A percentile compares a stretch with the other conserved stretches of the same genome.
Evolutionary conservation across 306 rosid genomes (phyloP).

Genomic region (Citrullus mucosospermus): DNA sequence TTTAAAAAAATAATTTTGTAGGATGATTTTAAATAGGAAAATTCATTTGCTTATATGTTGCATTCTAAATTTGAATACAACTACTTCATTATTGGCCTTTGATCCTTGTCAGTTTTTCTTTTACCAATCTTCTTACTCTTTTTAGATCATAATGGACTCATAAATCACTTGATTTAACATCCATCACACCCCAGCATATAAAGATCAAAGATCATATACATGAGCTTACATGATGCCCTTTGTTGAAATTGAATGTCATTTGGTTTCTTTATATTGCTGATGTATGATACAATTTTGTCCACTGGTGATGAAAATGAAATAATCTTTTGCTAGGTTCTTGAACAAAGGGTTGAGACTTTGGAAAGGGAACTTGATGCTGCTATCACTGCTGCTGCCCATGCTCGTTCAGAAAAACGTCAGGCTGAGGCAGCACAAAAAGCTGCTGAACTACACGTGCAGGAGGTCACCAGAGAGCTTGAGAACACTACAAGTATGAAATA

Average conservation of each 20-base stretch:
- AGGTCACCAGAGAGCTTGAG: constrained; percentile 79
- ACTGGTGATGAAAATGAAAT: not conserved
- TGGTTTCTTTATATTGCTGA: not conserved
- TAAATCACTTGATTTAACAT: not conserved
- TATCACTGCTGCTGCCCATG: constrained; percentile 70
- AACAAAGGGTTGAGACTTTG: constrained; percentile 70
- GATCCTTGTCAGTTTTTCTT: not conserved
- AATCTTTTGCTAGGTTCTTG: constrained; percentile 37
- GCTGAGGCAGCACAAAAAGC: constrained; percentile 79
- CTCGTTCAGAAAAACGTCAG: constrained; percentile 80
- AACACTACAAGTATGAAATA: constrained; percentile 70
- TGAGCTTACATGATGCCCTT: not conserved
- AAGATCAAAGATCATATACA: not conserved
- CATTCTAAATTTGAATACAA: not conserved
- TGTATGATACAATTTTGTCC: not conserved
- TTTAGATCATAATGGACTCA: not conserved
- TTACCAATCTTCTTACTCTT: not conserved
- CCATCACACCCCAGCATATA: not conserved
- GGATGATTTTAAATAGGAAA: not conserved
- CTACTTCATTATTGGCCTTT: not conserved
- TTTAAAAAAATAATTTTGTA: not conserved
- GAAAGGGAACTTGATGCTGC: constrained; percentile 95
- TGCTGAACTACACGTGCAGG: constrained; percentile 66
- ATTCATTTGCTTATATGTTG: not conserved
- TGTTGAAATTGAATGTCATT: not conserved